These are phyloP conservation scores for Aspergillus latus DNA, from an alignment of 2,329 filamentous ascomycete species.

Conservation along the genomic window DNA sequence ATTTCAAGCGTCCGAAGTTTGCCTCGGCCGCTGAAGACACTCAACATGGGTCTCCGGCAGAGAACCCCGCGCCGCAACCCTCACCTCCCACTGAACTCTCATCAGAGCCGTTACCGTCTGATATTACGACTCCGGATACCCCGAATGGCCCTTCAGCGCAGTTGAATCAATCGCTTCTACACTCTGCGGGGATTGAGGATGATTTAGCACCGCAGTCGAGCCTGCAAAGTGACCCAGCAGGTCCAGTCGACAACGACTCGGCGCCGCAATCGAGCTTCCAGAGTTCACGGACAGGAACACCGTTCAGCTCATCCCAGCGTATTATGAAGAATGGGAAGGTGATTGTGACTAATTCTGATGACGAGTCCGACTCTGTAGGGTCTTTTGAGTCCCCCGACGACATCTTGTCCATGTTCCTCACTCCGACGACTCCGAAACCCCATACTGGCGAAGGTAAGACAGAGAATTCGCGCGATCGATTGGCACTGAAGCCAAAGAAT, in stretches of 20 bases:
- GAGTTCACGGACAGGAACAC: constrained; percentile 22
- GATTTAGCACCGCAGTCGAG: constrained; percentile 16
- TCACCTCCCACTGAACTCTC: constrained; percentile 31
- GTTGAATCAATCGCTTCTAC: constrained; percentile 19
- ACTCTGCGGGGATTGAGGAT: constrained; percentile 8
- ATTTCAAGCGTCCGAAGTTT: constrained; percentile 45
- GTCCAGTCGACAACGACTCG: constrained; percentile 6
- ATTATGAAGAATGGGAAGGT: constrained; percentile 57
- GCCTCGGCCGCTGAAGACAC: constrained; percentile 6
- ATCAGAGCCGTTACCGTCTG: constrained; percentile 24
- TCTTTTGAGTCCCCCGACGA: constrained; percentile 57
- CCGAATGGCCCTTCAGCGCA: constrained; percentile 17
- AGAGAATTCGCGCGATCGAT: constrained; percentile 15
- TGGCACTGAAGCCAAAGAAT: constrained; percentile 21
- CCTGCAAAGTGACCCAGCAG: constrained; percentile 22
- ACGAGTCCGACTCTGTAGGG: constrained; percentile 60
- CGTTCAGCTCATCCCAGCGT: constrained; percentile 46
- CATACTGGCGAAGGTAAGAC: constrained; percentile 16
- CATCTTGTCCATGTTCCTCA: constrained; percentile 40
- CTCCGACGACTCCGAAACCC: constrained; percentile 11
- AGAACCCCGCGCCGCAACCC: constrained; percentile 24
- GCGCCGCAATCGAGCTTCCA: constrained; percentile 21
- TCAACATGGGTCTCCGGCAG: constrained; percentile 1
- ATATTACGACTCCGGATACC: constrained; percentile 19
- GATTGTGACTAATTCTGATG: constrained; percentile 67